phyloP scores from a whole-genome alignment of 176 grass and related monocot species.

The Neostapfia colusana region DNA sequence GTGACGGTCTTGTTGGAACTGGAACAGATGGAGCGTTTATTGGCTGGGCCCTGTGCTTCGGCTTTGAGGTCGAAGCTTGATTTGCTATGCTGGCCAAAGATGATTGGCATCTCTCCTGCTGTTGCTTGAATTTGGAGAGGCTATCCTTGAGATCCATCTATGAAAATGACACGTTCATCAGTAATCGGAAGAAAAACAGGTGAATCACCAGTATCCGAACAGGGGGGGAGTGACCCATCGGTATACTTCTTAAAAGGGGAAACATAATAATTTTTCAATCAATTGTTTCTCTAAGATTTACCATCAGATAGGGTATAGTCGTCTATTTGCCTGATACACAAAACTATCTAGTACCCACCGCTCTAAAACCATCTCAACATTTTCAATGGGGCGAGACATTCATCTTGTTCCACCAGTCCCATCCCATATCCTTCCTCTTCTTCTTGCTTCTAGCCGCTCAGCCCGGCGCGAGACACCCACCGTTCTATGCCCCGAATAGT shows the following conservation, averaged over 20 bases:
- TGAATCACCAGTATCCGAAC: neutral
- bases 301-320: neutral
- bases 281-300: neutral
- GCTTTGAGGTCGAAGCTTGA: slow-evolving; percentile 46
- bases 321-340: neutral
- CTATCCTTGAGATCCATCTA: slow-evolving; percentile 90
- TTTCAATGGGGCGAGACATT: neutral
- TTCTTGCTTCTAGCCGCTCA: too few species aligned
- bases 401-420: neutral
- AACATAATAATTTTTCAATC: neutral
- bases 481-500: too few species aligned
- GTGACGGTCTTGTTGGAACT: slow-evolving; percentile 36
- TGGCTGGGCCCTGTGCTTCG: slow-evolving; percentile 51
- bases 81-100: slow-evolving; percentile 65
- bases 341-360: neutral
- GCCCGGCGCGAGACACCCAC: too few species aligned
- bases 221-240: neutral
- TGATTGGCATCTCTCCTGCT: slow-evolving; percentile 80
- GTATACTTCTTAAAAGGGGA: neutral
- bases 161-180: neutral
- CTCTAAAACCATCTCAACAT: neutral
- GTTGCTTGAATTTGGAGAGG: slow-evolving; percentile 84
- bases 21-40: slow-evolving; percentile 42
- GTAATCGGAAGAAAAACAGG: neutral
- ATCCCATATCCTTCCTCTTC: too few species aligned